Evolutionary conservation across 768 basidiomycete species (phyloP).

Genomic region (Neoboletus brunneissimus): DNA sequence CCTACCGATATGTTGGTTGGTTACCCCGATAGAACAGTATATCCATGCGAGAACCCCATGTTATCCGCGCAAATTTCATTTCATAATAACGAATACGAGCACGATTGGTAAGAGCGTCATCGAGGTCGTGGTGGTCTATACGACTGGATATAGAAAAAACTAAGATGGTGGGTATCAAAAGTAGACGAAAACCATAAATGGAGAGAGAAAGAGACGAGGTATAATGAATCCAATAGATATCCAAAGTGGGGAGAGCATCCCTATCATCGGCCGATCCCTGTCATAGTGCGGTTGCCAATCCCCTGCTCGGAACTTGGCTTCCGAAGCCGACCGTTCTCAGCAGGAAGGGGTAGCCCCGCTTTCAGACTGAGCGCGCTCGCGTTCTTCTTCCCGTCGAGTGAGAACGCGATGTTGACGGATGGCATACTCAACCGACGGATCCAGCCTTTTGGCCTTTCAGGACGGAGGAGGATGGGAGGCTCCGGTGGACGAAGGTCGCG

Average conservation of each 20-base stretch:
- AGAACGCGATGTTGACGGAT: constrained; percentile 56
- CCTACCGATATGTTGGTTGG: not conserved
- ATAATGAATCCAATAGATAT: constrained; percentile 6
- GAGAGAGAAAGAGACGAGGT: not conserved
- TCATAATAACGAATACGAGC: not conserved
- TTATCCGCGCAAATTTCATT: not conserved
- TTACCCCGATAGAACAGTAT: not conserved
- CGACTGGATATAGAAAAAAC: not conserved
- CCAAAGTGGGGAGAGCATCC: not conserved
- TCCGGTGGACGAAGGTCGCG: constrained; percentile 42
- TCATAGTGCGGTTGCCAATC: constrained; percentile 49
- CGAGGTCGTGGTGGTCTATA: constrained; percentile 1
- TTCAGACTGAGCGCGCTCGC: constrained; percentile 42
- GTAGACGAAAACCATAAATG: not conserved
- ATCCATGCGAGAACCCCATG: not conserved
- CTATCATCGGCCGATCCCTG: constrained; percentile 42
- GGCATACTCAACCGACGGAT: constrained; percentile 79
- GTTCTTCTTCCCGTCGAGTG: constrained; percentile 55
- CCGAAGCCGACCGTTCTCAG: constrained; percentile 50
- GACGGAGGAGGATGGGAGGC: constrained; percentile 43
- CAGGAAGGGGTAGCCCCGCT: constrained; percentile 29
- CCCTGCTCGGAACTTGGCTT: constrained; percentile 36
- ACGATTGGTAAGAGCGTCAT: not conserved
- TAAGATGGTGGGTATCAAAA: constrained; percentile 6
- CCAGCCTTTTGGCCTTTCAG: constrained; percentile 68